Base-by-base conservation (phyloP, 306 rosid genomes). In the Hippophae tibetana region DNA sequence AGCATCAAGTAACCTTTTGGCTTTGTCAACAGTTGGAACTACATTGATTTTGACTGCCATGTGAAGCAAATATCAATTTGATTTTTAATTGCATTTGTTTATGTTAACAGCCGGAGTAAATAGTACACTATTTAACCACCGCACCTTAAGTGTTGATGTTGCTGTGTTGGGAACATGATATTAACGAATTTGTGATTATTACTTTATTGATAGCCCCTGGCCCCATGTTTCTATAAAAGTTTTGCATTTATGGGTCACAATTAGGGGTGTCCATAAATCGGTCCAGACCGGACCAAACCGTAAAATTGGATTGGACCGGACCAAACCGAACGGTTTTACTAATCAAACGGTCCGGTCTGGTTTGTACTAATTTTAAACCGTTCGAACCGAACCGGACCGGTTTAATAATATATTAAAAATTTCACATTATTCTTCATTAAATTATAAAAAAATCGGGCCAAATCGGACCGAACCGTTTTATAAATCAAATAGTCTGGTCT, bases 21-120 rank as follows among this genome's bases (percentile, higher is more conserved):
- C 23, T 44, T 8, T 55, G 62, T 42, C 65, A 23, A 58, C 55
- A 51, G 51, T 42, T 64, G 52, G 52, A 63, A 58, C 60, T 62
- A 31, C 38, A 31, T 31, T 71, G 54, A 54, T 52, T 57, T 44
- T 43, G 31, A 61, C 67, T 52, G 65, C 61, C 52, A 59, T 54
- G 62, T 52, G 67, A 64, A 14, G 60, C 76, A 50, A 72, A 40
- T 49, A 62, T 52, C 68, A 44, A 57, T 52, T 57, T 63, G 43
- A 43, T 60, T 64, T 46, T 31, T 47, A 60, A 70, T 42, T 6
- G 13, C 25, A 31, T 31, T 70, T 63, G 52, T 43, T 40, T 60
- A 26, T 56, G 55, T 52, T 40, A 11, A 40, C 58, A 13, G 47
- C 40, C 60, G 46, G 53, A 40, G 56, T 43, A 54, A 45, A 18